These are phyloP conservation scores for Diospyros lotus DNA, from an alignment of 148 eudicot genomes.

Conservation along the genomic window DNA sequence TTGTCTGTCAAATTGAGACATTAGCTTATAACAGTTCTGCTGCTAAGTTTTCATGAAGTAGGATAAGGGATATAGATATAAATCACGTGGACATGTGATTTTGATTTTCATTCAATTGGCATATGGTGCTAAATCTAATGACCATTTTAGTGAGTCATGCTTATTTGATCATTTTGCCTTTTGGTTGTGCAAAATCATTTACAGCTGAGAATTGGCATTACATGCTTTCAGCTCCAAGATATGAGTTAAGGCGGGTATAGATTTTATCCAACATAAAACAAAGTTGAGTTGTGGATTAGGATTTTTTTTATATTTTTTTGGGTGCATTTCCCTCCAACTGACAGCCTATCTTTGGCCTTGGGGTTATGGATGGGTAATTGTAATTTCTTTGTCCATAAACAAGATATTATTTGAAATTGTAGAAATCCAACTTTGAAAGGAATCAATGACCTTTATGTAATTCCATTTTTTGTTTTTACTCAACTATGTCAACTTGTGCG, in stretches of 20 bases:
- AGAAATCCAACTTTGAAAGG: background rate
- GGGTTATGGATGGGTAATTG: background rate
- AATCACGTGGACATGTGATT: background rate
- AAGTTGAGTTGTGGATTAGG: background rate
- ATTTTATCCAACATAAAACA: background rate
- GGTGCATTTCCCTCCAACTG: no score
- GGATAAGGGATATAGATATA: background rate
- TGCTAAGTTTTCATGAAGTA: conserved; percentile 2
- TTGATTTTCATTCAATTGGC: background rate
- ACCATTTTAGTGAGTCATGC: background rate
- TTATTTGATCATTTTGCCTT: background rate
- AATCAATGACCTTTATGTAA: background rate
- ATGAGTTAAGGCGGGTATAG: background rate
- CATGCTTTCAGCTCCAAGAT: background rate
- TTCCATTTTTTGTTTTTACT: no score
- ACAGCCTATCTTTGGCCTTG: background rate
- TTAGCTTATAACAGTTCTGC: background rate
- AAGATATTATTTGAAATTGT: background rate
- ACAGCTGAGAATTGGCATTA: background rate
- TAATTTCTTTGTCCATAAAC: background rate
- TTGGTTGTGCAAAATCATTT: background rate
- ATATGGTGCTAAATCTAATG: background rate
- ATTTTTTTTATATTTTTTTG: background rate
- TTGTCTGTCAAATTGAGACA: background rate
- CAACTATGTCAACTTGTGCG: no score